Evolutionary conservation across 106 monocot species (phyloP).

Genomic region (Apostasia shenzhenica): DNA sequence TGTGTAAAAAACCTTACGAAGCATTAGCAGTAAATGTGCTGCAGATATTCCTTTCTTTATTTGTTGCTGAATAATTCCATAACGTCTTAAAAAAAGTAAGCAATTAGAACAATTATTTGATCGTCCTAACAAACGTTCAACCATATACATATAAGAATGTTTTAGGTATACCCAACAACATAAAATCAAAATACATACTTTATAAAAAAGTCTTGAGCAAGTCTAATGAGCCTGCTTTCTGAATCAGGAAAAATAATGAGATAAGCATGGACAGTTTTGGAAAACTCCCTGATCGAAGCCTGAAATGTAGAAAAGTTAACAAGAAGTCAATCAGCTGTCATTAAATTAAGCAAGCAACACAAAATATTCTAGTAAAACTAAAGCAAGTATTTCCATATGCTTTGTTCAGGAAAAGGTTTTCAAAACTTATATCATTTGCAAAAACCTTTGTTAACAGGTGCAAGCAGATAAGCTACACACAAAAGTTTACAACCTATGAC

Average conservation of each 20-base stretch:
- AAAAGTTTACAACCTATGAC: no score
- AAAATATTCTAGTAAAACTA: background rate
- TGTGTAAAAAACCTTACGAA: constrained; percentile 52
- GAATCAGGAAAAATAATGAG: constrained; percentile 98
- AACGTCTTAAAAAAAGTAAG: constrained; percentile 53
- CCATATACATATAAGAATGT: constrained; percentile 2
- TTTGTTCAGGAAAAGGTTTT: no score
- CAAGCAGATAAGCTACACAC: no score
- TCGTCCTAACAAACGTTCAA: background rate
- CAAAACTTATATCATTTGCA: no score
- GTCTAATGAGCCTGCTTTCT: constrained; percentile 69
- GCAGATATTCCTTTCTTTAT: constrained; percentile 56
- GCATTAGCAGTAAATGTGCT: constrained; percentile 45
- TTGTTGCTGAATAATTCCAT: constrained; percentile 37
- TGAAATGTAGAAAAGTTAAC: constrained; percentile 8
- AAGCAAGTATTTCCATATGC: background rate
- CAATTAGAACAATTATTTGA: constrained; percentile 6
- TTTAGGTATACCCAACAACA: background rate
- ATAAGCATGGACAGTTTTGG: constrained; percentile 78
- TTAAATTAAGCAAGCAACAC: background rate
- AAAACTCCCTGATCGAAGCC: constrained; percentile 74
- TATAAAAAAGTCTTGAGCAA: constrained; percentile 73
- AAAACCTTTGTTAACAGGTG: no score
- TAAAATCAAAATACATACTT: constrained; percentile 36
- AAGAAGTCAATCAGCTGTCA: background rate